Conservation (phyloP, 2,329 filamentous ascomycete genomes). For the Metarhizium album region DNA sequence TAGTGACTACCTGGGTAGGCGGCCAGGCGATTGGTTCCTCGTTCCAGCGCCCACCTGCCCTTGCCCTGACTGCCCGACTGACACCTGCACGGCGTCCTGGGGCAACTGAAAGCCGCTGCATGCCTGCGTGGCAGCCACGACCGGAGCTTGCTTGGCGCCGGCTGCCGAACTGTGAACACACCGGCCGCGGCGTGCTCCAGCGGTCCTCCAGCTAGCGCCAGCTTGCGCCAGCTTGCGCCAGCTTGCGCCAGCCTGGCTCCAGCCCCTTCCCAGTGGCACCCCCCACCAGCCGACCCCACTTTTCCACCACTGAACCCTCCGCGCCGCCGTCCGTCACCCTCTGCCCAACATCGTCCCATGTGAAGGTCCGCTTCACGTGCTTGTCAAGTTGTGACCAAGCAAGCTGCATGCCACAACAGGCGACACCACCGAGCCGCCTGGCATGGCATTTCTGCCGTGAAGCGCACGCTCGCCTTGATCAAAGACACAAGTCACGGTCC, state of each 20-base stretch:
- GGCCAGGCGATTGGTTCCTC: no score
- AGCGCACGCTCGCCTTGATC: not conserved
- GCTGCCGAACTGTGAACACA: not conserved
- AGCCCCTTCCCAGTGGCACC: not conserved
- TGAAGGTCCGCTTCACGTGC: conserved; percentile 7
- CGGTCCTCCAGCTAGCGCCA: no score
- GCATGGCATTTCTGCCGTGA: not conserved
- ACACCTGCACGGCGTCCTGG: not conserved
- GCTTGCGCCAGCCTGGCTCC: not conserved
- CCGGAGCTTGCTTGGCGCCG: not conserved
- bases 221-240: not conserved
- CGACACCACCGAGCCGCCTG: conserved; percentile 4
- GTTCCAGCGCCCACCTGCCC: not conserved
- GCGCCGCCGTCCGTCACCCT: not conserved
- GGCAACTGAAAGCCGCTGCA: not conserved
- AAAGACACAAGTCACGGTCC: conserved; percentile 3
- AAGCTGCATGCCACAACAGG: conserved; percentile 1
- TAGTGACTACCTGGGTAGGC: no score
- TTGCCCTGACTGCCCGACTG: no score
- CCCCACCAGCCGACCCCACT: not conserved
- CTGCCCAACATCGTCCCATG: conserved; percentile 4
- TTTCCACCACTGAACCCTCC: not conserved
- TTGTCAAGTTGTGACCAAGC: conserved; percentile 1
- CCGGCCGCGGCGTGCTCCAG: not conserved
- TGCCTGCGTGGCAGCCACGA: not conserved